A percentile compares a stretch with the other conserved stretches of the same genome.
These are phyloP conservation scores for Capronia coronata DNA, from an alignment of 2,329 filamentous ascomycete genomes.

Conservation along the genomic window DNA sequence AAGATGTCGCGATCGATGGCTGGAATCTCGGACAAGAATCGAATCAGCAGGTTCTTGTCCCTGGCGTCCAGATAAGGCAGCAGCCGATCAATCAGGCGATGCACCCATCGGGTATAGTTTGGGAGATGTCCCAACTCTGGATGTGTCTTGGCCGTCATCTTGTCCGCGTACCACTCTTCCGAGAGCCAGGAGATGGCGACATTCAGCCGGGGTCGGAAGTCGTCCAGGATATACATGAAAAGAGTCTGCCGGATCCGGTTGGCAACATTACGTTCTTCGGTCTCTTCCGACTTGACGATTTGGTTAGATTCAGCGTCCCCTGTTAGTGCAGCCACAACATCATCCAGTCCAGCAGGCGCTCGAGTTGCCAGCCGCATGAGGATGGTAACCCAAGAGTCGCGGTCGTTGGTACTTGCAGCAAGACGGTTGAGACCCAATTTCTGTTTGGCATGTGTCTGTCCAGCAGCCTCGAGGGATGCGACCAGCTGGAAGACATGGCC, in stretches of 20 bases:
- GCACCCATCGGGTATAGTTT: constrained; percentile 72
- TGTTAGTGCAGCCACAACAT: constrained; percentile 53
- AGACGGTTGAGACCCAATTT: constrained; percentile 72
- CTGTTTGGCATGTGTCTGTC: constrained; percentile 39
- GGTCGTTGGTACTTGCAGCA: constrained; percentile 74
- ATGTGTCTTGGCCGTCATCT: constrained; percentile 44
- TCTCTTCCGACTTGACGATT: constrained; percentile 32
- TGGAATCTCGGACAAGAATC: constrained; percentile 87
- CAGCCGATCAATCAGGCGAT: constrained; percentile 81
- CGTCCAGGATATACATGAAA: constrained; percentile 80
- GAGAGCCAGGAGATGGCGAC: constrained; percentile 89
- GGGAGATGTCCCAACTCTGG: constrained; percentile 30
- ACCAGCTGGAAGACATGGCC: constrained; percentile 73
- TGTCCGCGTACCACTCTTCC: constrained; percentile 97
- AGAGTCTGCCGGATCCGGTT: constrained; percentile 72
- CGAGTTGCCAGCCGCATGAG: constrained; percentile 79
- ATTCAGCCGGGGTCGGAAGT: constrained; percentile 84
- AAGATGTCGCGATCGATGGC: constrained; percentile 67
- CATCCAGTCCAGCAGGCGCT: constrained; percentile 63
- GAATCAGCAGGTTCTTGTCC: constrained; percentile 73
- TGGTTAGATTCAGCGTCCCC: constrained; percentile 29
- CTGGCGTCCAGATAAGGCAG: constrained; percentile 84
- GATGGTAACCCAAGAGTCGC: constrained; percentile 86
- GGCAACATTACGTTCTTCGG: constrained; percentile 34
- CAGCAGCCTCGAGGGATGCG: constrained; percentile 61